Percentiles rank a stretch among this genome's conserved stretches.
Evolutionary conservation across 1,284 basidiomycete genomes (phyloP).

Genomic region (Pholiota adiposa): DNA sequence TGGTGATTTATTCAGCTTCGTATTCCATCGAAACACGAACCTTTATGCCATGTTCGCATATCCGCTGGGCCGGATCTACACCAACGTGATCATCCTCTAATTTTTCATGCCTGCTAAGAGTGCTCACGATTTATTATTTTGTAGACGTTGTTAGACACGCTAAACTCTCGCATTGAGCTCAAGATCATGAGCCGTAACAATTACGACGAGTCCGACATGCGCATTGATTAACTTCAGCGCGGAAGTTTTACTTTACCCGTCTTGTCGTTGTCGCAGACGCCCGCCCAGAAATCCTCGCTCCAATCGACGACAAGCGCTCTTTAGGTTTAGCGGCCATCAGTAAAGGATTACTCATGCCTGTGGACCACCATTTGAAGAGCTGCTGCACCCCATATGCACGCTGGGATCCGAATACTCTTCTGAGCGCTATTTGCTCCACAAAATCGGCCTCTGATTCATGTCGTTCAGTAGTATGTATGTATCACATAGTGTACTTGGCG

Average conservation of each 20-base stretch:
- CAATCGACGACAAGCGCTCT: too few relatives aligned
- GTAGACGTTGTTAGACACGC: constrained; percentile 43
- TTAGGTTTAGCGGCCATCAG: too few relatives aligned
- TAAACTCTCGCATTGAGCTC: constrained; percentile 39
- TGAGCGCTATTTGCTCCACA: too few relatives aligned
- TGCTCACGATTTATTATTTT: not conserved
- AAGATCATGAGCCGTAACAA: constrained; percentile 32
- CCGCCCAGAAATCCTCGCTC: too few relatives aligned
- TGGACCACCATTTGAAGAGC: too few relatives aligned
- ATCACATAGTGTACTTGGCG: too few relatives aligned
- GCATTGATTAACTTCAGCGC: not conserved
- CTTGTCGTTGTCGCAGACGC: too few relatives aligned
- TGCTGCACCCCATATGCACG: too few relatives aligned
- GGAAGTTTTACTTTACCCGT: not conserved
- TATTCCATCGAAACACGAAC: constrained; percentile 39
- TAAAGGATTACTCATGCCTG: too few relatives aligned
- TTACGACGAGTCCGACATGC: constrained; percentile 23
- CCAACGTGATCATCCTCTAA: constrained; percentile 33
- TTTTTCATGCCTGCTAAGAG: not conserved
- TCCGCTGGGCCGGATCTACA: constrained; percentile 46
- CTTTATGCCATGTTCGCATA: constrained; percentile 50
- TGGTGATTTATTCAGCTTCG: constrained; percentile 46
- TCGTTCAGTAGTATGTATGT: too few relatives aligned
- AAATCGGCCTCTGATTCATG: too few relatives aligned
- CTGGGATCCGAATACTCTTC: too few relatives aligned